Conservation (phyloP, 257 asterid genomes). For the Solanum chmielewskii region DNA sequence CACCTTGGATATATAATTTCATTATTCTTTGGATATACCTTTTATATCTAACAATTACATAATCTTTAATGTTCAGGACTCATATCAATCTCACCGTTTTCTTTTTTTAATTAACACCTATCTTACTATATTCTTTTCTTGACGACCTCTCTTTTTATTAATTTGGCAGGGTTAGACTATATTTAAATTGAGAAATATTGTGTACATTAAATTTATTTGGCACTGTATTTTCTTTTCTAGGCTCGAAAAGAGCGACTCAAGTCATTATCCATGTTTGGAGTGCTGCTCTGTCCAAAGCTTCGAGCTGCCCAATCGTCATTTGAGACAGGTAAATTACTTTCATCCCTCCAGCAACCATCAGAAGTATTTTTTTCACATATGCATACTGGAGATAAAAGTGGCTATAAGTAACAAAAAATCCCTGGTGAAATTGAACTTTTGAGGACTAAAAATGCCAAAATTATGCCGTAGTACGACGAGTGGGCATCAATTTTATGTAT, state of each 20-base stretch:
- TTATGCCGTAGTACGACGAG: background rate
- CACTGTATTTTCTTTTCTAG: slow-evolving; percentile 15
- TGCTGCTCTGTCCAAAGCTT: slow-evolving; percentile 85
- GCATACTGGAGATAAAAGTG: background rate
- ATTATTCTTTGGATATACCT: background rate
- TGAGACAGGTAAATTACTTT: slow-evolving; percentile 60
- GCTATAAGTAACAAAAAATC: background rate
- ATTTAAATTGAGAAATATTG: background rate
- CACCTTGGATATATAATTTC: background rate
- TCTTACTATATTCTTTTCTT: background rate
- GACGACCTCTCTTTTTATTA: background rate
- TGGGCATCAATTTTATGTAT: background rate
- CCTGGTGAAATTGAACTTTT: background rate
- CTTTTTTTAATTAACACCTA: background rate
- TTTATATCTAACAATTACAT: background rate
- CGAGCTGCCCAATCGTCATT: slow-evolving; percentile 79
- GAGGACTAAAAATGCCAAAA: background rate
- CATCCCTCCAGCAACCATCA: background rate
- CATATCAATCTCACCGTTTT: background rate
- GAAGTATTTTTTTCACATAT: background rate
- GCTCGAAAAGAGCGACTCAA: slow-evolving; percentile 48
- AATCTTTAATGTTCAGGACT: too few species aligned
- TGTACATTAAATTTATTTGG: background rate
- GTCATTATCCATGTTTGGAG: slow-evolving; percentile 76
- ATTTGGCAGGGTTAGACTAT: background rate